These are phyloP conservation scores for Yamadazyma sp. DNA, from an alignment of 1,139 yeast species.

Conservation along the genomic window DNA sequence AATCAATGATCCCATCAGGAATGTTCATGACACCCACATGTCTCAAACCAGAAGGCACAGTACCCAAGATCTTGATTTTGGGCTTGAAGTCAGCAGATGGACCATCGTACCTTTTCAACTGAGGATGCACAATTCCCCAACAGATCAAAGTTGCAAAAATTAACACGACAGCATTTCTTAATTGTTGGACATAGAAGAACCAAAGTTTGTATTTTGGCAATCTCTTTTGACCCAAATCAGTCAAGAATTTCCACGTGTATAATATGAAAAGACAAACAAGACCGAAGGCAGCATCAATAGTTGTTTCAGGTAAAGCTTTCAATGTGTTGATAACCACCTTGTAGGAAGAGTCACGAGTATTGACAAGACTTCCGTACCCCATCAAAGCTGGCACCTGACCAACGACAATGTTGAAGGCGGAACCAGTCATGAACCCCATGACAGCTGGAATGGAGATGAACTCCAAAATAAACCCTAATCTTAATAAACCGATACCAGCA, in stretches of 20 bases:
- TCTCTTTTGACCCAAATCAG: slow-evolving; percentile 60
- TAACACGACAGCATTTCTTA: slow-evolving; percentile 80
- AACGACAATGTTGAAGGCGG: slow-evolving; percentile 75
- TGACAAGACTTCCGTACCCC: slow-evolving; percentile 68
- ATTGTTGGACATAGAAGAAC: slow-evolving; percentile 70
- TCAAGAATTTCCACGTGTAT: slow-evolving; percentile 61
- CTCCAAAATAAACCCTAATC: slow-evolving; percentile 87
- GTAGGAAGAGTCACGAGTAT: slow-evolving; percentile 74
- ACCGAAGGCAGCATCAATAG: slow-evolving; percentile 87
- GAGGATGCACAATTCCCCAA: slow-evolving; percentile 75
- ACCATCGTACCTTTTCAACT: slow-evolving; percentile 50
- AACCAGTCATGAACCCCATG: slow-evolving; percentile 93
- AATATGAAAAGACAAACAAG: slow-evolving; percentile 68
- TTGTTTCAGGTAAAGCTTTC: slow-evolving; percentile 67
- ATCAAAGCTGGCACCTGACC: slow-evolving; percentile 88
- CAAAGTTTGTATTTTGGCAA: slow-evolving; percentile 57
- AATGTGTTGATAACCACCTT: slow-evolving; percentile 68
- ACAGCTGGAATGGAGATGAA: slow-evolving; percentile 91
- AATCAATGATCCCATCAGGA: slow-evolving; percentile 59
- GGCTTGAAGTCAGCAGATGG: slow-evolving; percentile 32
- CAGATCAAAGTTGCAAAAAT: slow-evolving; percentile 69
- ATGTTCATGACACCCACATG: slow-evolving; percentile 72
- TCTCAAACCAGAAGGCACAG: slow-evolving; percentile 78
- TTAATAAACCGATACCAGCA: slow-evolving; percentile 74
- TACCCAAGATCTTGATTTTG: slow-evolving; percentile 67